These are phyloP conservation scores for Dictyostelium capitatum DNA, from an alignment of 78 protist genomes.

Conservation along the genomic window DNA sequence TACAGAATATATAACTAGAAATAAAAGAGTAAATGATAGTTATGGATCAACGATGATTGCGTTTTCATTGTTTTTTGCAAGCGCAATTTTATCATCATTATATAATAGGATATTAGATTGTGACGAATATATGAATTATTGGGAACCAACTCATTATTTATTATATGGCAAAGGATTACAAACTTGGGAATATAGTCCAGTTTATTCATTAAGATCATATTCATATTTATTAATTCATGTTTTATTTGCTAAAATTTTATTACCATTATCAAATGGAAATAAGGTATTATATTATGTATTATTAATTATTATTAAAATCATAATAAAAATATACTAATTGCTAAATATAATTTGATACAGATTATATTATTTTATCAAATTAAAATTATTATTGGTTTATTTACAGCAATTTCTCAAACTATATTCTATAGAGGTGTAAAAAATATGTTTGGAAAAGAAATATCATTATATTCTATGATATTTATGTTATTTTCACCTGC, in stretches of 20 bases:
- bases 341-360: too few relatives aligned
- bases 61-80: neutral
- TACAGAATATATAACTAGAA: slow-evolving; percentile 2
- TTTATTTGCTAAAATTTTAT: slow-evolving; percentile 13
- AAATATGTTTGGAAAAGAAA: slow-evolving; percentile 49
- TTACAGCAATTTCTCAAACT: slow-evolving; percentile 37
- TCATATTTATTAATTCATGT: slow-evolving; percentile 77
- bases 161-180: slow-evolving; percentile 91
- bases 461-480: slow-evolving; percentile 18
- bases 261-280: slow-evolving; percentile 14
- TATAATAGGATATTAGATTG: slow-evolving; percentile 91
- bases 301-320: neutral
- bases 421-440: slow-evolving; percentile 47
- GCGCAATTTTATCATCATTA: slow-evolving; percentile 29
- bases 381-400: slow-evolving; percentile 40
- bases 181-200: slow-evolving; percentile 96
- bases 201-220: slow-evolving; percentile 92
- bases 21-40: neutral
- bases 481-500: slow-evolving; percentile 72
- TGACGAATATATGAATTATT: slow-evolving; percentile 96
- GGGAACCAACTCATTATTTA: slow-evolving; percentile 95
- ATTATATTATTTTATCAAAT: slow-evolving; percentile 14
- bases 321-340: neutral
- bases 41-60: neutral
- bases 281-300: neutral